Percentiles rank a stretch among this genome's conserved stretches.
Conservation (phyloP, 2,329 filamentous ascomycete genomes). For the Dryadomyces quercus-mongolicae region DNA sequence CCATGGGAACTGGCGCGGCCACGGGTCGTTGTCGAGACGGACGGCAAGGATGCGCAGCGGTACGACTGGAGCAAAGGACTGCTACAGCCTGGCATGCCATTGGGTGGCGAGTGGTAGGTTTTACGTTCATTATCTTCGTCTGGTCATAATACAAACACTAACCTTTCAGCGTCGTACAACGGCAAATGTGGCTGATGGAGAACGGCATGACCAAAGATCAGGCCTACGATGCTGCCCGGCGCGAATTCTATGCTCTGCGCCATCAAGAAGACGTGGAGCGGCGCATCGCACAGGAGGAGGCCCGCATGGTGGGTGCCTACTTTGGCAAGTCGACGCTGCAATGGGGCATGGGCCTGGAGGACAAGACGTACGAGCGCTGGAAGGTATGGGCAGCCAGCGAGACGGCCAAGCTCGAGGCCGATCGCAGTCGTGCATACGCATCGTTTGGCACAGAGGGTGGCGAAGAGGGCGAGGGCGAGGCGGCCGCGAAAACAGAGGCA, state of each 20-base stretch:
- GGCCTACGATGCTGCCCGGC: slow-evolving; percentile 79
- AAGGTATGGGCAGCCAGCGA: slow-evolving; percentile 59
- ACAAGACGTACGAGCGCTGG: slow-evolving; percentile 71
- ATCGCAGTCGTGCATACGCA: slow-evolving; percentile 28
- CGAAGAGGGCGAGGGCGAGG: slow-evolving; percentile 13
- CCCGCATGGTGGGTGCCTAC: slow-evolving; percentile 71
- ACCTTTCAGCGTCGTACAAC: slow-evolving; percentile 67
- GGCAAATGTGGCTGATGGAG: slow-evolving; percentile 76
- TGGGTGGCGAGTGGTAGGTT: slow-evolving; percentile 74
- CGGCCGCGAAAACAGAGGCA: not conserved
- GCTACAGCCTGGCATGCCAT: slow-evolving; percentile 58
- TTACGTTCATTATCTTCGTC: too few relatives aligned
- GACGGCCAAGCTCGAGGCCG: slow-evolving; percentile 27
- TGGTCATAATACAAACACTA: too few relatives aligned
- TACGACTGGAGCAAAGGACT: slow-evolving; percentile 71
- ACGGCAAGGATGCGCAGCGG: slow-evolving; percentile 66
- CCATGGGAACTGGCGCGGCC: slow-evolving; percentile 94
- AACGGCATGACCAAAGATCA: slow-evolving; percentile 46
- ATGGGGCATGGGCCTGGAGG: slow-evolving; percentile 71
- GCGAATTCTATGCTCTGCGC: slow-evolving; percentile 80
- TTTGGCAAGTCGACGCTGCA: slow-evolving; percentile 70
- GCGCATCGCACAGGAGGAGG: slow-evolving; percentile 79
- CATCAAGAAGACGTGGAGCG: slow-evolving; percentile 72
- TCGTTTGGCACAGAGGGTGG: slow-evolving; percentile 24
- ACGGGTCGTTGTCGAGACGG: slow-evolving; percentile 69